A percentile compares a stretch with the other conserved stretches of the same genome.
phyloP scores from a whole-genome alignment of 2,329 filamentous ascomycete species.

The Thelonectria olida region DNA sequence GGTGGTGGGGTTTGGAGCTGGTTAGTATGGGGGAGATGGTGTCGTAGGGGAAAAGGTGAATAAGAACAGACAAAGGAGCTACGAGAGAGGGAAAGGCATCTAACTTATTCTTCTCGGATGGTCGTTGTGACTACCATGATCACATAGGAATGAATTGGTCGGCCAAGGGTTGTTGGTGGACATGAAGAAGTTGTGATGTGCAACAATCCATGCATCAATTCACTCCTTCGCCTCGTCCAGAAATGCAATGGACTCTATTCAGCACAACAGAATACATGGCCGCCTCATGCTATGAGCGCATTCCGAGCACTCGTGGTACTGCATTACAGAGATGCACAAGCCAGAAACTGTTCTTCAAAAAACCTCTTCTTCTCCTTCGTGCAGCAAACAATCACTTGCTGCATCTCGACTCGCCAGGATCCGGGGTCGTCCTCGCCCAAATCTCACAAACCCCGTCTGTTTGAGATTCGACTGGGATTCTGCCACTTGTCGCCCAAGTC shows the following conservation, averaged over 20 bases:
- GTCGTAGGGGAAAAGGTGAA: background rate
- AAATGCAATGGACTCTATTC: background rate
- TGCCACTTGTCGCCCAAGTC: background rate
- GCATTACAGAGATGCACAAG: background rate
- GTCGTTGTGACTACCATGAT: constrained; percentile 19
- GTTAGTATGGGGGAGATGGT: background rate
- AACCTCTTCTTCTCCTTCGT: background rate
- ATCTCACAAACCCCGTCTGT: constrained; percentile 27
- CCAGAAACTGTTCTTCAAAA: background rate
- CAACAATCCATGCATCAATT: constrained; percentile 1
- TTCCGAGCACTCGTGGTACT: too few relatives aligned
- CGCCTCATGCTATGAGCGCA: too few relatives aligned
- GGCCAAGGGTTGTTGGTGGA: constrained; percentile 4
- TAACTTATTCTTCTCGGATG: constrained; percentile 30
- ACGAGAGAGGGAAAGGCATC: constrained; percentile 8
- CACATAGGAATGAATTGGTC: constrained; percentile 30
- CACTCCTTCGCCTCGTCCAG: background rate
- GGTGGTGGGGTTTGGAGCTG: constrained; percentile 17
- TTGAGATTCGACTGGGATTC: constrained; percentile 35
- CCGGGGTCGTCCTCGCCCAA: background rate
- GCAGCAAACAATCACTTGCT: background rate
- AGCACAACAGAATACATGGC: background rate
- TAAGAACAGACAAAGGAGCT: background rate
- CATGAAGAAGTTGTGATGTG: constrained; percentile 5
- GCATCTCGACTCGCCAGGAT: constrained; percentile 1